phyloP scores from a whole-genome alignment of 495 filamentous ascomycete genomes.

The Neurospora sp. region DNA sequence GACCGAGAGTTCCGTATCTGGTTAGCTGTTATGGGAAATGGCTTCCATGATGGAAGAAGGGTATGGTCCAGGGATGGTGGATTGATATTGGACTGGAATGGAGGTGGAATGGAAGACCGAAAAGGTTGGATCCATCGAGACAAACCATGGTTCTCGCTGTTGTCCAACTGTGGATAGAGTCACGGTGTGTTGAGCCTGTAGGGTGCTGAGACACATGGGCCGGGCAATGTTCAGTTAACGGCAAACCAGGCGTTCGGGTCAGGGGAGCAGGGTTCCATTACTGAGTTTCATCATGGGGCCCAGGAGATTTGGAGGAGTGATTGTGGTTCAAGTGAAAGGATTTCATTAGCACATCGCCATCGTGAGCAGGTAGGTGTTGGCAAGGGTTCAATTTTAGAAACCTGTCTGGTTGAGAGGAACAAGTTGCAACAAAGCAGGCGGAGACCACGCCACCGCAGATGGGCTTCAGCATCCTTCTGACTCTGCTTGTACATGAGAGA shows the following conservation, averaged over 20 bases:
- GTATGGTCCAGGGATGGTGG: background rate
- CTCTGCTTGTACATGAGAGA: background rate
- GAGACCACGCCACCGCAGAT: background rate
- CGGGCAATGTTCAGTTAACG: background rate
- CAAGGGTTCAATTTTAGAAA: background rate
- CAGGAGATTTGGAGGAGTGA: background rate
- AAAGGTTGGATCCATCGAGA: background rate
- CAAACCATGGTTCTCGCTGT: background rate
- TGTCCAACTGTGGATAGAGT: background rate
- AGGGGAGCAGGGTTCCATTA: background rate
- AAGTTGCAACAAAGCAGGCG: background rate
- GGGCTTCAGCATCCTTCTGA: background rate
- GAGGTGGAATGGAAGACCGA: background rate
- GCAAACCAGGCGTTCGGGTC: background rate
- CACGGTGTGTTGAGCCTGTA: background rate
- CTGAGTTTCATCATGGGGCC: background rate
- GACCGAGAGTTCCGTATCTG: constrained; percentile 8
- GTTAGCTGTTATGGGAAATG: constrained; percentile 2
- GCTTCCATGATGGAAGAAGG: background rate
- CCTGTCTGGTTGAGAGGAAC: background rate
- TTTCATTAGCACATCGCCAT: background rate
- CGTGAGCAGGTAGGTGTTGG: background rate
- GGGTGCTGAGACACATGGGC: background rate
- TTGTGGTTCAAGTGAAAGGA: background rate
- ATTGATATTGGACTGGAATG: background rate